These are phyloP conservation scores for Veloporphyrellus conicus DNA, from an alignment of 1,284 basidiomycete genomes.

Conservation along the genomic window DNA sequence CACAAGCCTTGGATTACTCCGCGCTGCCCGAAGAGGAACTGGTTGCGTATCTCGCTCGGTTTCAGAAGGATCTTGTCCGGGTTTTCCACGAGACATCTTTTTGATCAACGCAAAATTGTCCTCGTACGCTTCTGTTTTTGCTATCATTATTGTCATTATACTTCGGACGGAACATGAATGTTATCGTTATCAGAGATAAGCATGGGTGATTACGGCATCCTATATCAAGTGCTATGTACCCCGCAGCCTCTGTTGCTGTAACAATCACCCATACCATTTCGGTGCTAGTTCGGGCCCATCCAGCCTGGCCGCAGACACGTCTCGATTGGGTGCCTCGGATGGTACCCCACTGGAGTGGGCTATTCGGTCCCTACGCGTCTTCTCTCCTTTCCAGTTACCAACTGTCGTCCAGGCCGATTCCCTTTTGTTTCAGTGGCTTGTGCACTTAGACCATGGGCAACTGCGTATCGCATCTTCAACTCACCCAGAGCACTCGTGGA, in stretches of 20 bases:
- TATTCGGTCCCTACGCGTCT: neutral
- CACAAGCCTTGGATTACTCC: conserved; percentile 65
- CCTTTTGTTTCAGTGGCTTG: conserved; percentile 1
- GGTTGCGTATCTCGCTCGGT: conserved; percentile 54
- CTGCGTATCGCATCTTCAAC: conserved; percentile 15
- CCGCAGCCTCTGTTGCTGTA: no score
- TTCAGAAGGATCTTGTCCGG: conserved; percentile 65
- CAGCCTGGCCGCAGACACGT: neutral
- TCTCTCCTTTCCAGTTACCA: conserved; percentile 2
- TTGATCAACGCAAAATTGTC: conserved; percentile 11
- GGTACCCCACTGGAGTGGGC: conserved; percentile 17
- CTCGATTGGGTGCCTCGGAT: conserved; percentile 12
- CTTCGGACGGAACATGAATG: neutral
- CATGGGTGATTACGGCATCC: conserved; percentile 15
- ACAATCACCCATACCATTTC: neutral
- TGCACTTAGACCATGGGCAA: conserved; percentile 24
- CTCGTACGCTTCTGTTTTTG: conserved; percentile 5
- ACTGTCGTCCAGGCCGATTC: neutral
- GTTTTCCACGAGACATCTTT: conserved; percentile 41
- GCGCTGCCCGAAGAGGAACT: conserved; percentile 66
- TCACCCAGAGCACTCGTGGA: neutral
- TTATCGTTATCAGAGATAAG: conserved; percentile 15
- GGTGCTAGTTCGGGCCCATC: neutral
- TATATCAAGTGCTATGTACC: neutral
- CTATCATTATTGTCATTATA: conserved; percentile 1